phyloP scores from a whole-genome alignment of 768 basidiomycete genomes.

The Suillus plorans region DNA sequence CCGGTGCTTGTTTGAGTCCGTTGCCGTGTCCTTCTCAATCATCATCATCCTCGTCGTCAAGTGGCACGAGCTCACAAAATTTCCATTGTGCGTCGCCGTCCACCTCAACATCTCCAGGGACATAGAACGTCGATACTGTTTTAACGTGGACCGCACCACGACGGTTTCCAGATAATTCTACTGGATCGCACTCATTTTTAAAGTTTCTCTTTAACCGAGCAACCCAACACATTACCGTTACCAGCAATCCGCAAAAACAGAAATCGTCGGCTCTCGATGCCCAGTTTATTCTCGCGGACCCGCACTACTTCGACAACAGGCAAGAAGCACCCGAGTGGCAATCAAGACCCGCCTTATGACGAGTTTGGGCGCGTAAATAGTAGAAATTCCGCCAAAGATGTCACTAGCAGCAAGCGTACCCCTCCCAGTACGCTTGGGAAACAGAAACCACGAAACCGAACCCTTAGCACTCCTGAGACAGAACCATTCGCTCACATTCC shows the following conservation, averaged over 20 bases:
- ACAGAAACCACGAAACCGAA: constrained; percentile 43
- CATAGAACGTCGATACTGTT: too few species aligned
- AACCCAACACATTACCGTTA: constrained; percentile 10
- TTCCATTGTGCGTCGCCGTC: neutral
- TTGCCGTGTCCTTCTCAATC: neutral
- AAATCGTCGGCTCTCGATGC: constrained; percentile 46
- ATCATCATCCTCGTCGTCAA: constrained; percentile 1
- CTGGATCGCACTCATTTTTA: neutral
- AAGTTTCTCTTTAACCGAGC: neutral
- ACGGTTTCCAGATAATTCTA: constrained; percentile 1
- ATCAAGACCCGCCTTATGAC: constrained; percentile 39
- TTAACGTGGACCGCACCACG: neutral
- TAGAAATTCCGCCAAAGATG: constrained; percentile 40
- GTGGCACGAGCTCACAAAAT: neutral
- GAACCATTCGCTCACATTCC: constrained; percentile 40
- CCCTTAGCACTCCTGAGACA: constrained; percentile 37
- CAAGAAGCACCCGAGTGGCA: constrained; percentile 35
- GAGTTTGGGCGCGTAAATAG: constrained; percentile 66
- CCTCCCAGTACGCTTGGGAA: constrained; percentile 17
- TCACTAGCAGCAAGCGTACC: constrained; percentile 20
- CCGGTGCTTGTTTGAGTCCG: constrained; percentile 9
- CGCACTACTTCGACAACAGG: constrained; percentile 59
- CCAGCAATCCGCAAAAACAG: neutral
- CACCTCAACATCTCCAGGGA: neutral
- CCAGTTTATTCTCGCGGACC: constrained; percentile 71